A percentile compares a stretch with the other conserved stretches of the same genome.
phyloP scores from a whole-genome alignment of 2,329 filamentous ascomycete species.

The Chaetomium sp. region DNA sequence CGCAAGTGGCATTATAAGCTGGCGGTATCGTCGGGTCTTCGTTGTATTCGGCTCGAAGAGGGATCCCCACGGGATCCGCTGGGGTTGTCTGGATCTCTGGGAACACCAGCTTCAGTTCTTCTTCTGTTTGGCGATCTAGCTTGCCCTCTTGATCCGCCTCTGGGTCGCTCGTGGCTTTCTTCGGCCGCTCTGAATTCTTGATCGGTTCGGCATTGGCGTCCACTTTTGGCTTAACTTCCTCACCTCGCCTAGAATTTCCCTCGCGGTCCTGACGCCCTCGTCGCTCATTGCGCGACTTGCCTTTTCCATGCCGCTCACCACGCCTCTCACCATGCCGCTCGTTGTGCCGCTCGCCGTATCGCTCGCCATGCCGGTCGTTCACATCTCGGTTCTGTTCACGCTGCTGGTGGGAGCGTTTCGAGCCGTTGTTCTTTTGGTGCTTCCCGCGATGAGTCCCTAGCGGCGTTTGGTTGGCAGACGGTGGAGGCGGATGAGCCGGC shows the following conservation, averaged over 20 bases:
- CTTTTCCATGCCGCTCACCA: slow-evolving; percentile 12
- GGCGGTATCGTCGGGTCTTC: slow-evolving; percentile 42
- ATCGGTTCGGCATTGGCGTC: neutral
- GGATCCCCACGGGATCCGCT: slow-evolving; percentile 43
- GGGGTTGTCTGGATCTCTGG: slow-evolving; percentile 31
- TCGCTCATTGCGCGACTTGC: slow-evolving; percentile 10
- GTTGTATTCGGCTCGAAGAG: slow-evolving; percentile 36
- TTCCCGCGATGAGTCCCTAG: slow-evolving; percentile 13
- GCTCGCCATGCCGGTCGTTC: slow-evolving; percentile 15
- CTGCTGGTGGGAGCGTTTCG: slow-evolving; percentile 10
- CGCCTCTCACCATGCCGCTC: slow-evolving; percentile 17
- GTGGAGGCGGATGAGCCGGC: slow-evolving; percentile 10
- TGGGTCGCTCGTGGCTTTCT: neutral
- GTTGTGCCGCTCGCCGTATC: slow-evolving; percentile 6
- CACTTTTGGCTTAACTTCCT: neutral
- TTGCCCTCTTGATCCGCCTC: slow-evolving; percentile 7
- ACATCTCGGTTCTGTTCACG: slow-evolving; percentile 14
- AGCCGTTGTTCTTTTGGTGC: slow-evolving; percentile 15
- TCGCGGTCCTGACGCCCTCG: slow-evolving; percentile 9
- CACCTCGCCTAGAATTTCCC: neutral
- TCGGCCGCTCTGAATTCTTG: slow-evolving; percentile 1
- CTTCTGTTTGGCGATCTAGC: slow-evolving; percentile 29
- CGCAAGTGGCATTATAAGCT: slow-evolving; percentile 36
- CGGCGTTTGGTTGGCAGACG: slow-evolving; percentile 9
- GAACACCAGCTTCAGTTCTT: slow-evolving; percentile 37